Evolutionary conservation across 2,329 filamentous ascomycete genomes (phyloP), one percentile per base, ranked within the genome.

Genomic region (Xylariaceae sp.): DNA sequence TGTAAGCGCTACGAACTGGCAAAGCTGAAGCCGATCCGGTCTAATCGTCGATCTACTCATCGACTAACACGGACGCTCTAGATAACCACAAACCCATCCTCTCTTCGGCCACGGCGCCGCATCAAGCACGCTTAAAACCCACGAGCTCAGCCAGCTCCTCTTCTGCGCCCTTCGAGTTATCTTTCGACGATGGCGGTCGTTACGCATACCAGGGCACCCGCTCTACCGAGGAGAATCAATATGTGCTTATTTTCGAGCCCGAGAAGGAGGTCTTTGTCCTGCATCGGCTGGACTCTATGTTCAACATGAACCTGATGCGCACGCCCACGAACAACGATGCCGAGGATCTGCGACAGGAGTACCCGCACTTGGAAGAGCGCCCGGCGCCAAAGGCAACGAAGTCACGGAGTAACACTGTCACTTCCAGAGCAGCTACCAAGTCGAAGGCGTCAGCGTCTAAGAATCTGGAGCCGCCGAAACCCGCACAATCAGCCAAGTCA

Each of bases 281-380:
- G 57, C 91, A 97, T 76, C 86, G 85, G 55, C 78, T 97, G 57
- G 85, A 90, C 70, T 88, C 87, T n/a, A 86, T 87, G 45, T 88
- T 96, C 74, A 87, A 90, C 69, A 92, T 96, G 87, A 97, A 96
- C 73, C 76, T 96, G 56, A 85, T 83, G 55, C 84, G 82, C 57
- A 85, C 85, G 11, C 89, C 88, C 2, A 82, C 80, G 64, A 87
- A 88, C 68, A 77, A 80, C 56, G 84, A 90, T 65, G 74, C 80
- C 56, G 82, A 83, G 35, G 84, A 81, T 68, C 78, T 95, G 47
- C 80, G 83, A 52, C 81, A 84, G 53, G 81, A 87, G 69, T 86
- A 90, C 70, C 79, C 85, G 8, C 89, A 90, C 61, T 79, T 94
- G 44, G 78, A 79, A 23, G 73, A 67, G 45, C 66, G 68, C 45